phyloP scores from a whole-genome alignment of 495 filamentous ascomycete genomes.

The Recurvomyces mirabilis region DNA sequence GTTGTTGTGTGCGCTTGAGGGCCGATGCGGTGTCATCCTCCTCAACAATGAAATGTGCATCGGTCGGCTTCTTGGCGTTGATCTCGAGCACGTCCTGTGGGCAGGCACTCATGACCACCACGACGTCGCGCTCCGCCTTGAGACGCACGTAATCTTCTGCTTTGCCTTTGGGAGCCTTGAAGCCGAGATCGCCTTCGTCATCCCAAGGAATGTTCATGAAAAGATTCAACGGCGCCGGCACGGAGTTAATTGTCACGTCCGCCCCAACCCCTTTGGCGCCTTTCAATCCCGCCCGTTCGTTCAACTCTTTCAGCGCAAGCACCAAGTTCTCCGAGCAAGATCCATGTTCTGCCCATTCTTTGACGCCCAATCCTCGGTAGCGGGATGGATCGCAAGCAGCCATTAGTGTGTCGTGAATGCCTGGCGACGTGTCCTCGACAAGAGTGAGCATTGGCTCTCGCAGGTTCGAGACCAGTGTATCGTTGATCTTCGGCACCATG shows the following conservation, averaged over 20 bases:
- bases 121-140: conserved; percentile 31
- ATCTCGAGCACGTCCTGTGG: conserved; percentile 30
- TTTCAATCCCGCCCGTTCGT: conserved; percentile 31
- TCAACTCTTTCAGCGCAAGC: conserved; percentile 32
- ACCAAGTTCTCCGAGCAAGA: conserved; percentile 34
- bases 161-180: conserved; percentile 28
- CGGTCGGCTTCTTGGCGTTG: conserved; percentile 29
- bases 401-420: conserved; percentile 34
- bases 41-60: conserved; percentile 30
- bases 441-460: conserved; percentile 30
- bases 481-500: conserved; percentile 25
- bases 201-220: conserved; percentile 34
- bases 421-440: conserved; percentile 30
- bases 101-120: conserved; percentile 35
- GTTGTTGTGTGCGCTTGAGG: conserved; percentile 1
- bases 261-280: conserved; percentile 29
- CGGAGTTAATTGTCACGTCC: conserved; percentile 24
- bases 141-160: conserved; percentile 30
- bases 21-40: conserved; percentile 1
- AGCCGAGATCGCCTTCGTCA: conserved; percentile 22
- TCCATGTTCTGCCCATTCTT: conserved; percentile 29
- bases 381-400: conserved; percentile 30
- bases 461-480: conserved; percentile 30
- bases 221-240: conserved; percentile 32
- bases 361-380: conserved; percentile 28